A percentile compares a stretch with the other conserved stretches of the same genome.
These are phyloP conservation scores for Ceratocystis ficicola DNA, from an alignment of 2,329 filamentous ascomycete genomes.

Conservation along the genomic window DNA sequence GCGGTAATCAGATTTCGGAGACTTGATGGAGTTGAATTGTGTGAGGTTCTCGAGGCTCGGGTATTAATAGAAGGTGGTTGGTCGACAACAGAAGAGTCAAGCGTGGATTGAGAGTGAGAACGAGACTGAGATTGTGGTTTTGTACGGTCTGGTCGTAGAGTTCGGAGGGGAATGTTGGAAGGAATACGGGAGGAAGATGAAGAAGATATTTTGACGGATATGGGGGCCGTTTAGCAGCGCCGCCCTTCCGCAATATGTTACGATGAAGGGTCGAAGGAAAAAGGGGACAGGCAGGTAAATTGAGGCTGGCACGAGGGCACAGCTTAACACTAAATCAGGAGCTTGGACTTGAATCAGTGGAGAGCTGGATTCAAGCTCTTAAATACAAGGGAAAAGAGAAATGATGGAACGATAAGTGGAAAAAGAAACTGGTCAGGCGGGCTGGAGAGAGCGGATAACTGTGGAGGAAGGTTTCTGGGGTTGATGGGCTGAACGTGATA, in stretches of 20 bases:
- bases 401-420: neutral
- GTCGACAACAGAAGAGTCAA: constrained; percentile 3
- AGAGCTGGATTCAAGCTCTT: neutral
- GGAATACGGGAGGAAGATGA: constrained; percentile 54
- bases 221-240: constrained; percentile 67
- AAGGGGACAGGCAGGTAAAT: constrained; percentile 21
- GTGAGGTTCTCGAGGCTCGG: constrained; percentile 32
- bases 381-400: neutral
- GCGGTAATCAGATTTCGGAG: constrained; percentile 1
- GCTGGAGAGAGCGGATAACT: neutral
- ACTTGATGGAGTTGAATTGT: constrained; percentile 25
- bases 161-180: constrained; percentile 80
- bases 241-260: constrained; percentile 44
- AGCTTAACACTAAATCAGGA: neutral
- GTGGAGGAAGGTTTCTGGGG: neutral
- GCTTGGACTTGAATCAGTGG: constrained; percentile 6
- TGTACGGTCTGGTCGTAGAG: constrained; percentile 37
- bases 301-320: neutral
- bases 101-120: neutral
- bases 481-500: neutral
- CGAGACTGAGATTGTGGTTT: neutral
- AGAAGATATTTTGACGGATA: constrained; percentile 73
- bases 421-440: neutral
- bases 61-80: constrained; percentile 24
- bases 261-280: constrained; percentile 26